Percentiles rank a stretch among this genome's conserved stretches.
Conservation (phyloP, 768 basidiomycete species). For the Lactarius hatsudake region DNA sequence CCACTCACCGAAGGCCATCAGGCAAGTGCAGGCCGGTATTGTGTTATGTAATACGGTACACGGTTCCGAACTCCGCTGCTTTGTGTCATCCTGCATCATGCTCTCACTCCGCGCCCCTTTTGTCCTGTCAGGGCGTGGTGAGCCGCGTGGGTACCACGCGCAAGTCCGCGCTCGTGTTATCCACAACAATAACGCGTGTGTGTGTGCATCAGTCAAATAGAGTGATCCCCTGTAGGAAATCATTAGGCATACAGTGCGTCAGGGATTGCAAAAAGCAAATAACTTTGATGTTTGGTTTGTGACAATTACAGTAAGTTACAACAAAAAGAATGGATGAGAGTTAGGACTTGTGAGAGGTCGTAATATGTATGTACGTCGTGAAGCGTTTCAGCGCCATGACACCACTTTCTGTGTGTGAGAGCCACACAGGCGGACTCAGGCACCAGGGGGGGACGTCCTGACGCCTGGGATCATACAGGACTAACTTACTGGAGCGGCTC, state of each 20-base stretch:
- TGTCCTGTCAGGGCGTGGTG: neutral
- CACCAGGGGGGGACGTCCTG: neutral
- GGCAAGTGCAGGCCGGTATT: neutral
- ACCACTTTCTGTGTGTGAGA: neutral
- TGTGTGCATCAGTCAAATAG: neutral
- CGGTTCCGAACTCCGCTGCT: neutral
- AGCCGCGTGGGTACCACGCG: neutral
- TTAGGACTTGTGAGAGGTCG: neutral
- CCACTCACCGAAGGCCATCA: too few species aligned
- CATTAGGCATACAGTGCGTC: neutral
- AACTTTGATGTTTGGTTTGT: neutral
- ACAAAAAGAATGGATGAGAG: neutral
- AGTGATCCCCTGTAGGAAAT: neutral
- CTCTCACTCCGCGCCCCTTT: neutral
- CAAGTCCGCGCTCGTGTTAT: neutral
- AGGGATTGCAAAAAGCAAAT: neutral
- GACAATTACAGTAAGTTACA: neutral
- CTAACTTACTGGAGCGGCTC: constrained; percentile 62
- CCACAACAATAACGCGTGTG: neutral
- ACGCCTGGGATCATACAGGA: neutral
- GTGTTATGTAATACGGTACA: neutral
- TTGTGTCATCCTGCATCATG: neutral
- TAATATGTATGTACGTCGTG: neutral
- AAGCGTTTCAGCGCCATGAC: neutral
- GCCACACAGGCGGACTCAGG: neutral